Conservation (phyloP, 1,139 yeast species). For the Candida mesenterica region DNA sequence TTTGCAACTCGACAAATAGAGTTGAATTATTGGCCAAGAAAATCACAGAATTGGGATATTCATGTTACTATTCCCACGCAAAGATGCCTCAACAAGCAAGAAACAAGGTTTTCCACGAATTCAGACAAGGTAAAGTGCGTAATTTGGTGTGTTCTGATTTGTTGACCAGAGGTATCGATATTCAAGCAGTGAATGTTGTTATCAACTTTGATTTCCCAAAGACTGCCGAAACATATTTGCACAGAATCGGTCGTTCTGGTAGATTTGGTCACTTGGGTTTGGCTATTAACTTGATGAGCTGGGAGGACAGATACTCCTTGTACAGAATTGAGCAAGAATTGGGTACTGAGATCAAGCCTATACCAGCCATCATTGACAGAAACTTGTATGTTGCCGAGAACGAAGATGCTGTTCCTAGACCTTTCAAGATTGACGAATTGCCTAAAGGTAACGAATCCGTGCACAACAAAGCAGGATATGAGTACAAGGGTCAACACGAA, state of each 20-base stretch:
- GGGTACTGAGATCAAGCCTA: slow-evolving; percentile 96
- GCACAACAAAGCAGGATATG: slow-evolving; percentile 38
- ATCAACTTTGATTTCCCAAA: slow-evolving; percentile 98
- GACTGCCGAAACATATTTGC: slow-evolving; percentile 94
- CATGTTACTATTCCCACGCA: slow-evolving; percentile 96
- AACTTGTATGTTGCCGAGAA: slow-evolving; percentile 86
- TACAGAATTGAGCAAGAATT: slow-evolving; percentile 96
- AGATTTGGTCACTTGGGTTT: slow-evolving; percentile 98
- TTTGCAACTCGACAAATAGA: slow-evolving; percentile 94
- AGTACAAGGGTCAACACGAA: slow-evolving; percentile 53
- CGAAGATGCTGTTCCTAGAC: slow-evolving; percentile 75
- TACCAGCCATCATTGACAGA: slow-evolving; percentile 87
- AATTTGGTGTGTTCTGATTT: slow-evolving; percentile 95
- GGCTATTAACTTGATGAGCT: slow-evolving; percentile 93
- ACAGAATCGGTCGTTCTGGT: slow-evolving; percentile 99
- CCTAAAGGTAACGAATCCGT: slow-evolving; percentile 51
- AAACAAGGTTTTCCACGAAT: slow-evolving; percentile 97
- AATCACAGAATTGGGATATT: slow-evolving; percentile 93
- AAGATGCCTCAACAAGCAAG: slow-evolving; percentile 97
- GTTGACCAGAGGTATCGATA: slow-evolving; percentile 97
- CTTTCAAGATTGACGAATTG: slow-evolving; percentile 72
- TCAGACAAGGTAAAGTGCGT: slow-evolving; percentile 97
- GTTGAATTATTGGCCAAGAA: slow-evolving; percentile 94
- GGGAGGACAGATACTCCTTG: slow-evolving; percentile 93
- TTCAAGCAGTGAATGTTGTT: slow-evolving; percentile 97